phyloP scores from a whole-genome alignment of 2,329 filamentous ascomycete genomes.

The Calonectria henricotiae region DNA sequence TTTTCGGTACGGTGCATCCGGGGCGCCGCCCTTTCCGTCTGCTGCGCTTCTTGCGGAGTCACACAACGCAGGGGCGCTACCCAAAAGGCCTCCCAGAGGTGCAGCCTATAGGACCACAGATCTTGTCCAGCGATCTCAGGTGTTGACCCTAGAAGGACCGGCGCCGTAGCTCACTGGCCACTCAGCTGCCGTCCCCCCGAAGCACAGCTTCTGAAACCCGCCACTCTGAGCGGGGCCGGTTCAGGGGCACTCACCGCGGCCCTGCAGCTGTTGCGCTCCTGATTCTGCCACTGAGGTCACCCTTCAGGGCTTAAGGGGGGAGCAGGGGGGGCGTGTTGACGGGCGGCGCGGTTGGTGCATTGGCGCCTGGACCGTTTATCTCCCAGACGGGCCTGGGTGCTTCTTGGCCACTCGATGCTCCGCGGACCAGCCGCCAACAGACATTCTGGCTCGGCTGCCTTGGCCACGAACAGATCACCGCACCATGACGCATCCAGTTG shows the following conservation, averaged over 20 bases:
- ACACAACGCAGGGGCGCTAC: slow-evolving; percentile 29
- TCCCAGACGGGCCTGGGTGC: slow-evolving; percentile 37
- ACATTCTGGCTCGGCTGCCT: slow-evolving; percentile 30
- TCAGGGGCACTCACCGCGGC: slow-evolving; percentile 36
- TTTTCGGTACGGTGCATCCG: slow-evolving; percentile 23
- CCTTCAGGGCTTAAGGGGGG: slow-evolving; percentile 24
- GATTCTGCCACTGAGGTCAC: slow-evolving; percentile 35
- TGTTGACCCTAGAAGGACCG: slow-evolving; percentile 38
- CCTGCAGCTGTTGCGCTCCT: slow-evolving; percentile 39
- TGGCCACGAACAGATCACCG: slow-evolving; percentile 27
- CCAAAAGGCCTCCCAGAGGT: slow-evolving; percentile 34
- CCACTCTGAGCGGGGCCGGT: slow-evolving; percentile 39
- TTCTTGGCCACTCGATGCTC: slow-evolving; percentile 48
- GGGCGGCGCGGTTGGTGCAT: slow-evolving; percentile 26
- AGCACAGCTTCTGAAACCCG: slow-evolving; percentile 51
- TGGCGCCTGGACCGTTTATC: slow-evolving; percentile 14
- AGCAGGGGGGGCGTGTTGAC: neutral
- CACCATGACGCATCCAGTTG: slow-evolving; percentile 47
- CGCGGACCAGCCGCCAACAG: slow-evolving; percentile 45
- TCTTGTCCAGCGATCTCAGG: slow-evolving; percentile 47
- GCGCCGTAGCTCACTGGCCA: slow-evolving; percentile 45
- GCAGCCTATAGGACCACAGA: slow-evolving; percentile 47
- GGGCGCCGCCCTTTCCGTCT: slow-evolving; percentile 28
- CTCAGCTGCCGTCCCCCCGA: slow-evolving; percentile 34
- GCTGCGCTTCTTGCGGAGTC: slow-evolving; percentile 27